Conservation (phyloP, 805 yeast genomes). For the Middelhovenomyces tepae region DNA sequence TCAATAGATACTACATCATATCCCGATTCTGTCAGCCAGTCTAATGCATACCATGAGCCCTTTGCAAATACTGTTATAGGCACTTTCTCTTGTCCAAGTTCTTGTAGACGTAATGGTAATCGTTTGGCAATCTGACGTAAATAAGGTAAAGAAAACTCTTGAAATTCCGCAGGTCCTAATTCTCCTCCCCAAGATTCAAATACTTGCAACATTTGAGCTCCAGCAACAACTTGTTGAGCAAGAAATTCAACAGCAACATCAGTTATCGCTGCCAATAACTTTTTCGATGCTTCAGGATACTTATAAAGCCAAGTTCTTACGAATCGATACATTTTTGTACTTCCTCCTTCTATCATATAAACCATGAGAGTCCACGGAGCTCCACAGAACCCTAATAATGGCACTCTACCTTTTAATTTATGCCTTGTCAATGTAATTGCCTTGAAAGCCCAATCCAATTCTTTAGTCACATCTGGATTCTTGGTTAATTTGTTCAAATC, state of each 20-base stretch:
- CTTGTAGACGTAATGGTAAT: conserved; percentile 60
- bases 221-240: conserved; percentile 92
- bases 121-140: conserved; percentile 62
- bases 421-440: conserved; percentile 87
- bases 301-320: conserved; percentile 89
- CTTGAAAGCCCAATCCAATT: conserved; percentile 88
- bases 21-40: conserved; percentile 70
- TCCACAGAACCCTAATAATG: conserved; percentile 90
- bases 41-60: conserved; percentile 96
- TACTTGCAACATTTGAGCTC: conserved; percentile 96
- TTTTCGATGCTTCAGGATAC: conserved; percentile 62
- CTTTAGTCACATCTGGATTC: conserved; percentile 60
- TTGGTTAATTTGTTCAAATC: conserved; percentile 47
- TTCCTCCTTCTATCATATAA: conserved; percentile 97
- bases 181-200: conserved; percentile 99
- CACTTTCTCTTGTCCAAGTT: conserved; percentile 63
- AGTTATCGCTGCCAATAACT: conserved; percentile 65
- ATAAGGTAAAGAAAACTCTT: conserved; percentile 83
- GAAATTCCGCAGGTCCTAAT: conserved; percentile 81
- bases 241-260: conserved; percentile 87
- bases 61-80: conserved; percentile 91
- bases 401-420: conserved; percentile 83
- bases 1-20: conserved; percentile 88
- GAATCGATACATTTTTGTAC: conserved; percentile 81
- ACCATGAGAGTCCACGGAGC: conserved; percentile 97